Evolutionary conservation across 73 alveolate species (phyloP), one percentile per base, ranked within the genome.

Genomic region (Paramecium octaurelia): DNA sequence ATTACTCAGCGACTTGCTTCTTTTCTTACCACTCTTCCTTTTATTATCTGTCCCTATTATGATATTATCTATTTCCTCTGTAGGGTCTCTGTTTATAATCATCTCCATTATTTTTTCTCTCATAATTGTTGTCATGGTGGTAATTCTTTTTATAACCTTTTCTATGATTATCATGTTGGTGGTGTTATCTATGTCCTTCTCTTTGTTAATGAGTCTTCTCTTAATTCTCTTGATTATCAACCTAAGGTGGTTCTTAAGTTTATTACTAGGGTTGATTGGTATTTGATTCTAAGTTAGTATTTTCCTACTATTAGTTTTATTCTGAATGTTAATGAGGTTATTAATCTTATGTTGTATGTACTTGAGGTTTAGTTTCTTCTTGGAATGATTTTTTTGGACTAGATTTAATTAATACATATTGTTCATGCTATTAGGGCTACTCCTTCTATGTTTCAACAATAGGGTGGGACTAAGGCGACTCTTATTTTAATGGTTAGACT

Each of bases 61-160:
- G 69, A 54, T 64, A 7, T 64, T 27, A 20, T 64, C 46, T 64
- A 64, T 64, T 64, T 64, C 84, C 84, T 64, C 84, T 64, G 31
- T 64, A 64, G 3, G 48, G 84, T 64, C 84, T 64, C 18, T 6
- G 20, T 54, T 54, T 54, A 54, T 54, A 18, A 18, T 54, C 69
- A 11, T 64, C 84, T 27, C 84, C 84, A 64, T 64, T 64, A 24
- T 64, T 64, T 64, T 20, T 64, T 64, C 84, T 64, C 11, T 64
- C 84, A 64, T 64, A 64, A 64, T 64, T 64, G 24, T 64, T 64
- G 3, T 64, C 46, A 23, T 64, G 8, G 27, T 64, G 42, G 29
- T 64, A 64, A 64, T 64, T 27, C 84, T 64, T 64, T 27, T 64
- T 64, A 64, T 64, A 64, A 12, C 84, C 84, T 64, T 34, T 64